phyloP scores from a whole-genome alignment of 352 stramenopile genomes.

The Phytophthora melonis region DNA sequence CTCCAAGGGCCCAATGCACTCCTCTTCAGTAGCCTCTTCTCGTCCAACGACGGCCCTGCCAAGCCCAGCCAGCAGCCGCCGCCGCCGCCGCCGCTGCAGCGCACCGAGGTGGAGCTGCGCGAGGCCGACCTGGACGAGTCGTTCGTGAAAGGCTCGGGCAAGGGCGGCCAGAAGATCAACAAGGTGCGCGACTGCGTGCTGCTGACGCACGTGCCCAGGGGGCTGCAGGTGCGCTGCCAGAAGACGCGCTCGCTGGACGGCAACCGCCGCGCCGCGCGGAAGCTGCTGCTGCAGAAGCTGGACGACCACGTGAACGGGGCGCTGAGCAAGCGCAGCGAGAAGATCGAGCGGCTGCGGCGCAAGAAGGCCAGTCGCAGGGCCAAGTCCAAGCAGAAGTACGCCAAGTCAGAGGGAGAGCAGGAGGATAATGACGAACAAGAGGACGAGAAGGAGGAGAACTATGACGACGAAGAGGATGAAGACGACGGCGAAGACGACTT shows the following conservation, averaged over 20 bases:
- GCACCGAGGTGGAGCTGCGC: conserved; percentile 46
- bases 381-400: conserved; percentile 74
- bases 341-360: conserved; percentile 73
- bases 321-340: conserved; percentile 64
- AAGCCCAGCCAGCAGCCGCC: conserved; percentile 8
- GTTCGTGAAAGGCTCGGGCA: conserved; percentile 90
- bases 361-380: conserved; percentile 70
- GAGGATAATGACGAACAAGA: conserved; percentile 24
- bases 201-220: conserved; percentile 85
- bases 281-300: conserved; percentile 77
- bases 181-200: conserved; percentile 92
- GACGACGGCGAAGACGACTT: conserved; percentile 19
- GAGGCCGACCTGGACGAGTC: conserved; percentile 82
- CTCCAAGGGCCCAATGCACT: not conserved
- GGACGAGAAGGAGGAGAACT: conserved; percentile 18
- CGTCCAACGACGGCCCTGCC: not conserved
- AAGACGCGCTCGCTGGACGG: conserved; percentile 84
- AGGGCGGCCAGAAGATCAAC: conserved; percentile 93
- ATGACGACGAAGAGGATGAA: conserved; percentile 11
- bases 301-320: conserved; percentile 78
- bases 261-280: conserved; percentile 79
- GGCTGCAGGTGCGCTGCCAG: conserved; percentile 79
- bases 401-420: conserved; percentile 5
- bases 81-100: too few species aligned
- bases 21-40: conserved; percentile 5